A percentile compares a stretch with the other conserved stretches of the same genome.
Conservation (phyloP, 1,284 basidiomycete species). For the Takashimella tepidaria region DNA sequence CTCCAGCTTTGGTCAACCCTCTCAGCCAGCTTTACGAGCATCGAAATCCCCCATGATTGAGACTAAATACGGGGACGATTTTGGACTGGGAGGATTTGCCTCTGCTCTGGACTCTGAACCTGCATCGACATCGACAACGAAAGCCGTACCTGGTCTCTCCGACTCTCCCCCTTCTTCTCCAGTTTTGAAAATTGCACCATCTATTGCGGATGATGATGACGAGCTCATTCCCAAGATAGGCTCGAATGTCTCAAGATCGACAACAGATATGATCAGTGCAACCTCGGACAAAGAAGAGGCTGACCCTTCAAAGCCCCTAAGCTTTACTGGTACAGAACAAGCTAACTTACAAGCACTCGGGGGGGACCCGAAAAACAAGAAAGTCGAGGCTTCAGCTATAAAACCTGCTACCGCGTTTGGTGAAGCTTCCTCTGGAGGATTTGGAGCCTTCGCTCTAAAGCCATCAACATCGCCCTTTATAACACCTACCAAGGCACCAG, state of each 20-base stretch:
- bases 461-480: background rate
- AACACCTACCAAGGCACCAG: constrained; percentile 7
- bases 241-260: no score
- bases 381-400: constrained; percentile 13
- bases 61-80: constrained; percentile 17
- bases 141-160: constrained; percentile 26
- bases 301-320: background rate
- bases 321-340: background rate
- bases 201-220: background rate
- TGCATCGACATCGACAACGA: constrained; percentile 4
- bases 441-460: constrained; percentile 24
- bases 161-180: constrained; percentile 35
- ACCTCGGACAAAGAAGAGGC: background rate
- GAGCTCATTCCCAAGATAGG: no score
- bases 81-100: constrained; percentile 36
- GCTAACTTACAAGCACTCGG: background rate
- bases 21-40: background rate
- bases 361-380: background rate
- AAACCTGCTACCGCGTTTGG: constrained; percentile 43
- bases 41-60: background rate
- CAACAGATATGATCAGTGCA: no score
- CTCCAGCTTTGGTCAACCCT: constrained; percentile 2
- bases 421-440: constrained; percentile 14
- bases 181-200: background rate
- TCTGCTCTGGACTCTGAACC: constrained; percentile 23